Conservation (phyloP, 2,329 filamentous ascomycete species). For the Nothophoma quercina region DNA sequence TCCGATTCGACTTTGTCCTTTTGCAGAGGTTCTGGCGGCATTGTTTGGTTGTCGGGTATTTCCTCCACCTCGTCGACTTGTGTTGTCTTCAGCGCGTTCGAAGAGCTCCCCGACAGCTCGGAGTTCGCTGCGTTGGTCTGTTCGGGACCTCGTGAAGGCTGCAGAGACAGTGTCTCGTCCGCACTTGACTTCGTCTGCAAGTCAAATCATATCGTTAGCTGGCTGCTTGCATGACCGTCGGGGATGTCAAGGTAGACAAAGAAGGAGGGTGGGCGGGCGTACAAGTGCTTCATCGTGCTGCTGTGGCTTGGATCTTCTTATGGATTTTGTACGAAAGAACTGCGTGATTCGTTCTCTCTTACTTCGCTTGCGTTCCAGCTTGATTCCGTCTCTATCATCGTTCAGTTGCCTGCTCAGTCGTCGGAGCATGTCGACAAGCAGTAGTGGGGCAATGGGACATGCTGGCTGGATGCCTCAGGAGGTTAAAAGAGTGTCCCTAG, state of each 20-base stretch:
- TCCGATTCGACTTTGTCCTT: background rate
- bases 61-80: background rate
- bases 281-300: constrained; percentile 28
- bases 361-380: constrained; percentile 35
- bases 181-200: constrained; percentile 26
- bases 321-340: constrained; percentile 36
- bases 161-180: constrained; percentile 8
- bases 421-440: constrained; percentile 39
- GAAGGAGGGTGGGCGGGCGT: constrained; percentile 17
- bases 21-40: background rate
- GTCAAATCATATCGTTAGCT: constrained; percentile 28
- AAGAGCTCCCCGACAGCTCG: background rate
- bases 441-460: constrained; percentile 29
- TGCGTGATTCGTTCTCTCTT: constrained; percentile 42
- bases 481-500: constrained; percentile 28
- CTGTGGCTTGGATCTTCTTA: constrained; percentile 34
- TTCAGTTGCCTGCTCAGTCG: constrained; percentile 33
- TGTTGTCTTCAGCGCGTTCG: constrained; percentile 5
- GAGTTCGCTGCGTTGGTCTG: background rate
- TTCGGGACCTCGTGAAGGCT: background rate
- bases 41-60: background rate
- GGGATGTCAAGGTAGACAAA: background rate
- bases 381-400: constrained; percentile 26
- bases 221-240: constrained; percentile 8
- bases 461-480: constrained; percentile 25